Evolutionary conservation across 768 basidiomycete genomes (phyloP).

Genomic region (Psilocybe tampanensis): DNA sequence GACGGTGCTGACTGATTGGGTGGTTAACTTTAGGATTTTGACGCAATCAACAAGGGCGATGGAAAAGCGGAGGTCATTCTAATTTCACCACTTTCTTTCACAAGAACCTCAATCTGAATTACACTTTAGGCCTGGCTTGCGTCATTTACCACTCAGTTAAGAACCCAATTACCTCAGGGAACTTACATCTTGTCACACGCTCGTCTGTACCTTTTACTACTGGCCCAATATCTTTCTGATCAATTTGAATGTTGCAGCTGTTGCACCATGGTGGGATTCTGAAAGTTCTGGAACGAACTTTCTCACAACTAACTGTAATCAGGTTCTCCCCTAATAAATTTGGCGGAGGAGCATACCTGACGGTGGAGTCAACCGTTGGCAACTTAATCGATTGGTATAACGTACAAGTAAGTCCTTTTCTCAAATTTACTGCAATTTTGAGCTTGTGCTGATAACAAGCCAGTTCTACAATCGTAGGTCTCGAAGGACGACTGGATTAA

Average conservation of each 20-base stretch:
- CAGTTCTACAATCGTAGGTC: slow-evolving; percentile 48
- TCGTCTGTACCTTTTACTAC: slow-evolving; percentile 35
- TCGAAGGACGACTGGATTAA: too few relatives aligned
- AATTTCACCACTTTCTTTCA: not conserved
- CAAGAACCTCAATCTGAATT: not conserved
- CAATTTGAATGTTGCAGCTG: slow-evolving; percentile 4
- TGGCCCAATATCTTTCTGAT: not conserved
- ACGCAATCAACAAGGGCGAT: slow-evolving; percentile 54
- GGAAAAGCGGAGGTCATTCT: slow-evolving; percentile 51
- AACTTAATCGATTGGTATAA: slow-evolving; percentile 68
- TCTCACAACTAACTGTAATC: not conserved
- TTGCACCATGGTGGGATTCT: slow-evolving; percentile 5
- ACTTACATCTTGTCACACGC: slow-evolving; percentile 57
- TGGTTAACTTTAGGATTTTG: slow-evolving; percentile 50
- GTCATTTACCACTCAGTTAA: slow-evolving; percentile 52
- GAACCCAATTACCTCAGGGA: slow-evolving; percentile 47
- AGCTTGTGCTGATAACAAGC: not conserved
- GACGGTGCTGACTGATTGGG: not conserved
- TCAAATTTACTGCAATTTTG: not conserved
- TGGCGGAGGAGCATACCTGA: slow-evolving; percentile 55
- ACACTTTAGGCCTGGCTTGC: slow-evolving; percentile 49
- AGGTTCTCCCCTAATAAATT: slow-evolving; percentile 46
- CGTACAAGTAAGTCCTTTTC: slow-evolving; percentile 39
- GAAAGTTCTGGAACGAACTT: not conserved
- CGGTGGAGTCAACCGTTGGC: slow-evolving; percentile 55